Percentiles rank a stretch among this genome's conserved stretches.
Conservation (phyloP, 176 grass and related monocot species). For the Saccharum spontaneum region DNA sequence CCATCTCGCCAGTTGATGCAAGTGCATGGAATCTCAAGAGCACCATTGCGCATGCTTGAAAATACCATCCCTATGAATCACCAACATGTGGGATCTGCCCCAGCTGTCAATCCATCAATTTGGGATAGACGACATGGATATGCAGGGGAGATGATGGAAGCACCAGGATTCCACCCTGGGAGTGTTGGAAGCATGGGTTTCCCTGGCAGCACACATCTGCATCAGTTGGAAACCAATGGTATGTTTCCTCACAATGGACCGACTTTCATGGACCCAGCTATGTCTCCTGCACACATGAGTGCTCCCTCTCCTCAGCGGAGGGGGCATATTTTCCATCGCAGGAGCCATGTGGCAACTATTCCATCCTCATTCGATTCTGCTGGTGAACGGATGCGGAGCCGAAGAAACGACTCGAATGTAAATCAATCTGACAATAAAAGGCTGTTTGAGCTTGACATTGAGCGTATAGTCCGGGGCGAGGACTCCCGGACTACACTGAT, state of each 20-base stretch:
- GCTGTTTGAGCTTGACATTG: constrained; percentile 89
- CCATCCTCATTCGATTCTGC: constrained; percentile 61
- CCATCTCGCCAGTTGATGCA: constrained; percentile 43
- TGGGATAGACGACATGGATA: constrained; percentile 60
- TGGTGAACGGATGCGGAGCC: constrained; percentile 59
- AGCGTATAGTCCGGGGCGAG: constrained; percentile 66
- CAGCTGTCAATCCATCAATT: constrained; percentile 60
- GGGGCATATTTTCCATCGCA: constrained; percentile 68
- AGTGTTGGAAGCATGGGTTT: constrained; percentile 65
- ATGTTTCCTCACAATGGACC: constrained; percentile 47
- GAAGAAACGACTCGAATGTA: constrained; percentile 68
- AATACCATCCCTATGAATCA: constrained; percentile 44
- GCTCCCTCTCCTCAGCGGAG: constrained; percentile 76
- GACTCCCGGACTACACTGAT: constrained; percentile 86
- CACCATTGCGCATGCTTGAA: constrained; percentile 49
- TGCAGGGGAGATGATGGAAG: constrained; percentile 45
- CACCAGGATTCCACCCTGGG: constrained; percentile 52
- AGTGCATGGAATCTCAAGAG: constrained; percentile 55
- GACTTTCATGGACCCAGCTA: constrained; percentile 52
- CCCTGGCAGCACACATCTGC: constrained; percentile 56
- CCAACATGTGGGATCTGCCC: constrained; percentile 85
- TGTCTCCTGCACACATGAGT: constrained; percentile 55
- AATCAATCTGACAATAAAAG: constrained; percentile 86
- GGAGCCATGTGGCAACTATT: constrained; percentile 57
- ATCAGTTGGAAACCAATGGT: constrained; percentile 55